Percentiles rank a stretch among this genome's conserved stretches.
These are phyloP conservation scores for Lanmaoa pseudosensibilis DNA, from an alignment of 768 basidiomycete genomes.

Conservation along the genomic window DNA sequence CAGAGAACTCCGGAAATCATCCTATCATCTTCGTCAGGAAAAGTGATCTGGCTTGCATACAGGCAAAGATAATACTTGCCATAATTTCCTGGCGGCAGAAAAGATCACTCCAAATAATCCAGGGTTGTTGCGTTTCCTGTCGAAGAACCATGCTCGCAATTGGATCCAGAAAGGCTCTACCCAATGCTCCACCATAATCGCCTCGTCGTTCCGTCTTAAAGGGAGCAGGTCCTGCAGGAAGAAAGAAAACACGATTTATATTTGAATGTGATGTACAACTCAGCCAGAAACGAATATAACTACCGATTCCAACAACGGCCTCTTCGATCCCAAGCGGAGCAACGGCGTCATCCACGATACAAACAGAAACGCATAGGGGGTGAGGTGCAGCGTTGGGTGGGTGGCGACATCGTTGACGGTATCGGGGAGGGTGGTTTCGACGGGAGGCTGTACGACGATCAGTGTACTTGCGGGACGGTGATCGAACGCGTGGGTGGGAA, in stretches of 20 bases:
- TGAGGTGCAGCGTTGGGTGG: constrained; percentile 20
- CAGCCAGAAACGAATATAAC: constrained; percentile 28
- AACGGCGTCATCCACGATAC: constrained; percentile 30
- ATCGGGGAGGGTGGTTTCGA: constrained; percentile 14
- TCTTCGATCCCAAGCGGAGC: constrained; percentile 26
- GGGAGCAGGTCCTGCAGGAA: constrained; percentile 26
- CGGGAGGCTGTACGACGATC: constrained; percentile 27
- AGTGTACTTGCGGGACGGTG: constrained; percentile 16
- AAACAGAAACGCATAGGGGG: constrained; percentile 19
- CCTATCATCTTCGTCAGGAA: constrained; percentile 12
- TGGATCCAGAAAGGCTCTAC: constrained; percentile 26
- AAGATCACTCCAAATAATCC: constrained; percentile 20
- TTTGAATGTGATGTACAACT: constrained; percentile 21
- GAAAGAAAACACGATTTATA: constrained; percentile 10
- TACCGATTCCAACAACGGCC: constrained; percentile 33
- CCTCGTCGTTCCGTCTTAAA: constrained; percentile 27
- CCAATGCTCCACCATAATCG: constrained; percentile 26
- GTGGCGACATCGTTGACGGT: constrained; percentile 18
- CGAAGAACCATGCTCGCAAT: constrained; percentile 19
- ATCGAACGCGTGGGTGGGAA: not conserved
- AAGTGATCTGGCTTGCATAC: not conserved
- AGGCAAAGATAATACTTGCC: constrained; percentile 8
- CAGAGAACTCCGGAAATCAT: constrained; percentile 29
- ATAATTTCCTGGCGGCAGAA: constrained; percentile 13
- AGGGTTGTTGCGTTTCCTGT: constrained; percentile 15